Conservation (phyloP, 108 stramenopile genomes). For the Parietichytrium sp. region DNA sequence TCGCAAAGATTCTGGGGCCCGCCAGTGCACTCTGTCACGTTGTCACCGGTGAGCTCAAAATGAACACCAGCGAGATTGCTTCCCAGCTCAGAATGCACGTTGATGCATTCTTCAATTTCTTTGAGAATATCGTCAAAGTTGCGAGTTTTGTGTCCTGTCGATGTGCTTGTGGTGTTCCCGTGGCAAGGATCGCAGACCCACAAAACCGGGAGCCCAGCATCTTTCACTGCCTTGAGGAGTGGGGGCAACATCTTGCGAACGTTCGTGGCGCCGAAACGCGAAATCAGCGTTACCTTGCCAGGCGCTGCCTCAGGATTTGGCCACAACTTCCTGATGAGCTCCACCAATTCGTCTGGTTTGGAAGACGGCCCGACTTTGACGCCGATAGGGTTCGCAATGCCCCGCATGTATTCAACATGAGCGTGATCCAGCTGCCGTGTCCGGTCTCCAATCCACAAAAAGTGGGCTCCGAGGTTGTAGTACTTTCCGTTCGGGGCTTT, state of each 20-base stretch:
- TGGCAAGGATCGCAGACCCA: conserved; percentile 97
- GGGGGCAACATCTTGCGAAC: conserved; percentile 88
- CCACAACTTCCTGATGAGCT: conserved; percentile 18
- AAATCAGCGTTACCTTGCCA: conserved; percentile 91
- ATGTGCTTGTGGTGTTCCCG: conserved; percentile 91
- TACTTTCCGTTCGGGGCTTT: conserved; percentile 60
- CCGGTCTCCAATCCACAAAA: conserved; percentile 99
- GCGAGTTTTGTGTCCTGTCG: conserved; percentile 88
- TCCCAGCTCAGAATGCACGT: conserved; percentile 96
- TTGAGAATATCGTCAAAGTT: conserved; percentile 86
- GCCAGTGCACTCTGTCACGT: conserved; percentile 98
- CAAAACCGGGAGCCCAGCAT: conserved; percentile 80
- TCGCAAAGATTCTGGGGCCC: conserved; percentile 82
- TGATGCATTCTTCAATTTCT: conserved; percentile 94
- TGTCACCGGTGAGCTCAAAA: conserved; percentile 93
- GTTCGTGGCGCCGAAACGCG: conserved; percentile 95
- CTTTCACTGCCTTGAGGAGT: conserved; percentile 91
- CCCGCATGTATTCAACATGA: conserved; percentile 95
- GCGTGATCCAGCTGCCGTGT: conserved; percentile 94
- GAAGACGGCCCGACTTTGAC: conserved; percentile 83
- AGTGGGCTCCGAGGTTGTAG: conserved; percentile 95
- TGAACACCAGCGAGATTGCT: conserved; percentile 96
- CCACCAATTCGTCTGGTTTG: conserved; percentile 84
- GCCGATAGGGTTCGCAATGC: conserved; percentile 93
- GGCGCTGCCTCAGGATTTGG: conserved; percentile 50